Percentiles rank a stretch among this genome's conserved stretches.
These are phyloP conservation scores for Coemansia sp. DNA, from an alignment of 192 early-diverging fungal genomes.

Conservation along the genomic window DNA sequence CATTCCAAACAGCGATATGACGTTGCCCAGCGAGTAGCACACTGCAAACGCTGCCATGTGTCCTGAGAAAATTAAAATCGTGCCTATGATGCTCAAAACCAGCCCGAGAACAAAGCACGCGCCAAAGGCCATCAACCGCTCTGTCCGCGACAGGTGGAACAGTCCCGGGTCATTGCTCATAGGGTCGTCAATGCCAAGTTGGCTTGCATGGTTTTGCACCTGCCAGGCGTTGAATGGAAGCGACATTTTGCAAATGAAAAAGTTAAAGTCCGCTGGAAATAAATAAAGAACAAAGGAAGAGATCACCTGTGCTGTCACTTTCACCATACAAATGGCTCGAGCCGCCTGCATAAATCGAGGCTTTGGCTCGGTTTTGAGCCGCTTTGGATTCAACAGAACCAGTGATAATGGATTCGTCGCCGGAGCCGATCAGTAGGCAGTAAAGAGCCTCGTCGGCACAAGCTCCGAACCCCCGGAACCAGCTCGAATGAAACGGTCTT, in stretches of 20 bases:
- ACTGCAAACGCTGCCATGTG: conserved; percentile 79
- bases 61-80: conserved; percentile 56
- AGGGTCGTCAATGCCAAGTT: conserved; percentile 37
- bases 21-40: conserved; percentile 88
- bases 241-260: conserved; percentile 22
- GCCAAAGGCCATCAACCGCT: conserved; percentile 51
- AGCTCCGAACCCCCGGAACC: background rate
- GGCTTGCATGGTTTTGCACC: conserved; percentile 12
- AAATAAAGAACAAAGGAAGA: background rate
- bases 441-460: background rate
- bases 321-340: background rate
- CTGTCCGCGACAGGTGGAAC: conserved; percentile 46
- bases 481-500: background rate
- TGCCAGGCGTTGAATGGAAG: conserved; percentile 47
- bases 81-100: conserved; percentile 72
- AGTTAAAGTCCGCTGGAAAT: background rate
- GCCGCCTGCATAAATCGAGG: background rate
- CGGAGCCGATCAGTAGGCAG: background rate
- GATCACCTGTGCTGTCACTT: too few species aligned
- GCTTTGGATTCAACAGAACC: background rate
- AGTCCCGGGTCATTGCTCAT: conserved; percentile 49
- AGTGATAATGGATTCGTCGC: background rate
- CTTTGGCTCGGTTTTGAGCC: background rate
- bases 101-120: conserved; percentile 78
- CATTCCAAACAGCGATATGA: conserved; percentile 80